These are phyloP conservation scores for Sarocladiaceae sp. DNA, from an alignment of 2,329 filamentous ascomycete species.

Conservation along the genomic window DNA sequence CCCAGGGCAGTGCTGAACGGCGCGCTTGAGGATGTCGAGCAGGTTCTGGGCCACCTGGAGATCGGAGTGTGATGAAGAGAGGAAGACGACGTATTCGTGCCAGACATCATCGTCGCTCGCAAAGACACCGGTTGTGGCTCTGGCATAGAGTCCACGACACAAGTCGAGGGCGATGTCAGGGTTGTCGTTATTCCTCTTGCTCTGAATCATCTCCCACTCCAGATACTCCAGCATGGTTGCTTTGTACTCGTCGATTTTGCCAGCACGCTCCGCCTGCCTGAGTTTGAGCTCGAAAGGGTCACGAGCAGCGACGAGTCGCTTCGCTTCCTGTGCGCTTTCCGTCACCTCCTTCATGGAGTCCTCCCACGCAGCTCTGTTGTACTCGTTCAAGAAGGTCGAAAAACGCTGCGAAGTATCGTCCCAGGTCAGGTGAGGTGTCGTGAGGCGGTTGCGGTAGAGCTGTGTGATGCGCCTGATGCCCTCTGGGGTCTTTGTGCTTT, in stretches of 20 bases:
- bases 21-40: conserved; percentile 70
- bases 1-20: conserved; percentile 88
- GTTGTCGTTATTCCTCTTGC: conserved; percentile 42
- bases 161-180: conserved; percentile 41
- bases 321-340: conserved; percentile 55
- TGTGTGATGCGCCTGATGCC: conserved; percentile 59
- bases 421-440: conserved; percentile 68
- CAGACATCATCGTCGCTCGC: conserved; percentile 69
- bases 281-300: conserved; percentile 64
- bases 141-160: conserved; percentile 65
- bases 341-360: conserved; percentile 64
- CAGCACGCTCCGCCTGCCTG: conserved; percentile 47
- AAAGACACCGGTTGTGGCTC: conserved; percentile 65
- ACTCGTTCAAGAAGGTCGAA: conserved; percentile 67
- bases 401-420: conserved; percentile 68
- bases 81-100: conserved; percentile 76
- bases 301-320: conserved; percentile 54
- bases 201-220: conserved; percentile 71
- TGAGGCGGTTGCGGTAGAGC: conserved; percentile 64
- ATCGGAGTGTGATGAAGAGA: conserved; percentile 43
- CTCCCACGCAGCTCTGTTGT: conserved; percentile 67
- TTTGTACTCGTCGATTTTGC: conserved; percentile 49
- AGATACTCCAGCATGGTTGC: conserved; percentile 61
- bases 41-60: conserved; percentile 35
- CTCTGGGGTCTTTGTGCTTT: conserved; percentile 45